These are phyloP conservation scores for Citrus sp. DNA, from an alignment of 345 rosid species.

Conservation along the genomic window DNA sequence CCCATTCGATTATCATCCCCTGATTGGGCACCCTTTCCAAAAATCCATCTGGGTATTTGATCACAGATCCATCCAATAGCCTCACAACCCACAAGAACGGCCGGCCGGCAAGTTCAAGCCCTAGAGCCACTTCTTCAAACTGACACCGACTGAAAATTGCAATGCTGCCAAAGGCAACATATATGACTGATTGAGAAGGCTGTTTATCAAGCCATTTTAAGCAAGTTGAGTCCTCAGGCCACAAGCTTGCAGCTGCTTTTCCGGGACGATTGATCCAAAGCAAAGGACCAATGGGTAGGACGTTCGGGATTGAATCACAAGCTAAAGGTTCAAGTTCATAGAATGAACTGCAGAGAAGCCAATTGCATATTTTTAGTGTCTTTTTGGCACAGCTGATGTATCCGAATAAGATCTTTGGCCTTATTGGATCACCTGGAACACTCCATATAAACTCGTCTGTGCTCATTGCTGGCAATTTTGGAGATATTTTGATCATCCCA, in stretches of 20 bases:
- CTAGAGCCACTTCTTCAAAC: slow-evolving; percentile 12
- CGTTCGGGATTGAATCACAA: background rate
- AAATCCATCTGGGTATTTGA: slow-evolving; percentile 13
- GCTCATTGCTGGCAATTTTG: slow-evolving; percentile 2
- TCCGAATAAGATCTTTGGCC: background rate
- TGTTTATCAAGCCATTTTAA: slow-evolving; percentile 22
- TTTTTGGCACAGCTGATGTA: background rate
- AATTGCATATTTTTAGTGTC: background rate
- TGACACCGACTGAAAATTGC: background rate
- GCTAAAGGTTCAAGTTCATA: slow-evolving; percentile 19
- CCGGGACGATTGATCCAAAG: background rate
- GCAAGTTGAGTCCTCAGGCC: slow-evolving; percentile 18
- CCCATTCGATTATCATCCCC: slow-evolving; percentile 23
- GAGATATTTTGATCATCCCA: background rate
- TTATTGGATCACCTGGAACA: background rate
- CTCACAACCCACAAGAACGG: slow-evolving; percentile 30
- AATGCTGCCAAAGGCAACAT: slow-evolving; percentile 24
- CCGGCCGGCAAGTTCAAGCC: slow-evolving; percentile 8
- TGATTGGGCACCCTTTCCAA: slow-evolving; percentile 4
- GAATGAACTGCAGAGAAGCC: slow-evolving; percentile 9
- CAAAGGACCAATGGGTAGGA: background rate
- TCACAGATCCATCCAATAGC: background rate
- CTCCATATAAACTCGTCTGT: slow-evolving; percentile 12
- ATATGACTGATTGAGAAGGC: slow-evolving; percentile 18
- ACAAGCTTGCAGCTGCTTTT: background rate